Base-by-base conservation (phyloP, 2,329 filamentous ascomycete genomes). In the Nannizzia gypsea region DNA sequence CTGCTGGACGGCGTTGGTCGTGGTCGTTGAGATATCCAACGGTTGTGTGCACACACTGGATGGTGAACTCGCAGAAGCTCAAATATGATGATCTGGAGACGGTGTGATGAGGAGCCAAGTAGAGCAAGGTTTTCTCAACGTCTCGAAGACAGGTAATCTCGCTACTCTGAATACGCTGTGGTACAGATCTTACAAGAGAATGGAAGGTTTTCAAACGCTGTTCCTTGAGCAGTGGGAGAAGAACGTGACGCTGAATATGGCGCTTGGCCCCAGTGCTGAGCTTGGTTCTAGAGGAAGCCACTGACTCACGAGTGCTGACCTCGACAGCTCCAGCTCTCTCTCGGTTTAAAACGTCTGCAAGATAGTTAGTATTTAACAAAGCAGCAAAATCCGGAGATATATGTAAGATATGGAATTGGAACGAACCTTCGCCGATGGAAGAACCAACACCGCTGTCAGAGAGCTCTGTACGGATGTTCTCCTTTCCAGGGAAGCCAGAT, bases 131-230 rank as follows among this genome's bases (percentile, higher is more conserved):
- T 82, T 96, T 96, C 76, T 97, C 92, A 56, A 97, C 81, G 74
- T 97, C 92, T 73, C 92, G 85, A 59, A 97, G 83, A 76, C 88
- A 96, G 72, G 88, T 85, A 69, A 97, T 93, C 68, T 93, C 85
- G 74, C 90, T 91, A 70, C 85, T 83, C 69, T 84, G 83, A 71
- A 96, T 93, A 69, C 87, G 87, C 72, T 82, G 81, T 55, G 89
- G 89, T 64, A 90, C 84, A 72, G 89, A 86, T 66, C 87, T 80
- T 64, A 96, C 81, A 67, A 96, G 83, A 56, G 86, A 80, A 71
- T 90, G 86, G 72, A 96, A 96, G 56, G 87, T 84, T 72, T 90
- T 88, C 63, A 95, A 81, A 34, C 81, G 79, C 22, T 84, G 75
- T 69, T 91, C 87, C 64, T 82, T 81, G 60, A 93, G 81, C 56